phyloP scores from a whole-genome alignment of 768 basidiomycete genomes.

The Collybia mongolica region DNA sequence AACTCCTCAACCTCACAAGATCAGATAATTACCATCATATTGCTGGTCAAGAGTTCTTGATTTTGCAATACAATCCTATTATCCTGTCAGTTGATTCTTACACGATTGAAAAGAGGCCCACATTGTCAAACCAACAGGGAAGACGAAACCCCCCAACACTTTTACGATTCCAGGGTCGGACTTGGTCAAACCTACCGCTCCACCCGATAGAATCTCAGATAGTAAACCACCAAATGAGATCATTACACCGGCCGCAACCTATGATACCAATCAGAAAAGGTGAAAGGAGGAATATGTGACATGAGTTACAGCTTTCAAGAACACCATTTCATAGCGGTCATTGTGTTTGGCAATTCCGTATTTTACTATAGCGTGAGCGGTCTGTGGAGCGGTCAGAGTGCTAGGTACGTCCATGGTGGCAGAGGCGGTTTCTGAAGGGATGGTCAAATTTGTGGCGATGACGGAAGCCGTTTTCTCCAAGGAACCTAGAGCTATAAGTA shows the following conservation, averaged over 20 bases:
- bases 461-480: too few species aligned
- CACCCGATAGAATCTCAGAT: slow-evolving; percentile 59
- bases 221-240: slow-evolving; percentile 71
- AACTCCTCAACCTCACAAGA: too few species aligned
- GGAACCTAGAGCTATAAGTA: too few species aligned
- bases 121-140: slow-evolving; percentile 79
- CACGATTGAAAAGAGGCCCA: slow-evolving; percentile 22
- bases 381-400: too few species aligned
- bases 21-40: slow-evolving; percentile 56
- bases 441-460: too few species aligned
- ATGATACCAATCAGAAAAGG: not conserved
- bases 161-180: slow-evolving; percentile 70
- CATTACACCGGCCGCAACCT: slow-evolving; percentile 73
- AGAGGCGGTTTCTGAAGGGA: too few species aligned
- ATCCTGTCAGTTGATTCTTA: too few species aligned
- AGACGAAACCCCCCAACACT: slow-evolving; percentile 66
- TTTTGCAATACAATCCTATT: slow-evolving; percentile 71
- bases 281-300: not conserved
- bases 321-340: slow-evolving; percentile 56
- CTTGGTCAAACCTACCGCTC: slow-evolving; percentile 47
- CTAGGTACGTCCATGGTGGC: too few species aligned
- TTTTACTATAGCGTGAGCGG: too few species aligned
- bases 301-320: slow-evolving; percentile 64
- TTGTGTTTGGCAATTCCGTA: slow-evolving; percentile 59
- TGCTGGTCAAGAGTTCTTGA: slow-evolving; percentile 70